phyloP scores from a whole-genome alignment of 1,284 basidiomycete genomes.

The Rhodotorula sp. region DNA sequence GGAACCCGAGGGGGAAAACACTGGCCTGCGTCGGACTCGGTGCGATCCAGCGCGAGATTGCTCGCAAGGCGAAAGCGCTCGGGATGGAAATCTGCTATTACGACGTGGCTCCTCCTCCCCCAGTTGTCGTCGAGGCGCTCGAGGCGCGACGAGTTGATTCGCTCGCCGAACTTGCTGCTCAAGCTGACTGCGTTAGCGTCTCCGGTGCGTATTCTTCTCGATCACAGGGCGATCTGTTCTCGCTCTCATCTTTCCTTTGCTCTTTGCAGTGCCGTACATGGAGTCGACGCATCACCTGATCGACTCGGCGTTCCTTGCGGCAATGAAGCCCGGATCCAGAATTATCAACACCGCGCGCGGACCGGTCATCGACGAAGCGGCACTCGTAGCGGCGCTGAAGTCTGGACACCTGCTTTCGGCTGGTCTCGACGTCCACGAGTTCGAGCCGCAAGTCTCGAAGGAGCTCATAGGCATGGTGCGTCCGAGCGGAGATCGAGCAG shows the following conservation, averaged over 20 bases:
- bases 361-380: conserved; percentile 5
- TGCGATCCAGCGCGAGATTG: conserved; percentile 13
- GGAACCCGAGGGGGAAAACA: conserved; percentile 3
- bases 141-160: not conserved
- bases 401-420: conserved; percentile 8
- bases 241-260: too few species aligned
- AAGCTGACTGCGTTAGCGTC: conserved; percentile 11
- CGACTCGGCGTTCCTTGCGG: conserved; percentile 1
- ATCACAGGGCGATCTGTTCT: not conserved
- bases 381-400: conserved; percentile 7
- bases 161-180: conserved; percentile 1
- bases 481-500: not conserved
- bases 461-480: conserved; percentile 12
- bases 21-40: conserved; percentile 16
- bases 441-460: conserved; percentile 9
- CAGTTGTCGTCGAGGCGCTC: not conserved
- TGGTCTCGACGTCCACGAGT: conserved; percentile 11
- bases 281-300: conserved; percentile 9
- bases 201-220: not conserved
- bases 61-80: conserved; percentile 2
- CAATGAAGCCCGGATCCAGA: conserved; percentile 1
- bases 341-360: conserved; percentile 16
- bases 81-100: conserved; percentile 9
- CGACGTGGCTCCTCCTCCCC: conserved; percentile 2
- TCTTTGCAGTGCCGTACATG: conserved; percentile 1